phyloP scores from a whole-genome alignment of 148 eudicot genomes.

The Fagopyrum homotropicum region DNA sequence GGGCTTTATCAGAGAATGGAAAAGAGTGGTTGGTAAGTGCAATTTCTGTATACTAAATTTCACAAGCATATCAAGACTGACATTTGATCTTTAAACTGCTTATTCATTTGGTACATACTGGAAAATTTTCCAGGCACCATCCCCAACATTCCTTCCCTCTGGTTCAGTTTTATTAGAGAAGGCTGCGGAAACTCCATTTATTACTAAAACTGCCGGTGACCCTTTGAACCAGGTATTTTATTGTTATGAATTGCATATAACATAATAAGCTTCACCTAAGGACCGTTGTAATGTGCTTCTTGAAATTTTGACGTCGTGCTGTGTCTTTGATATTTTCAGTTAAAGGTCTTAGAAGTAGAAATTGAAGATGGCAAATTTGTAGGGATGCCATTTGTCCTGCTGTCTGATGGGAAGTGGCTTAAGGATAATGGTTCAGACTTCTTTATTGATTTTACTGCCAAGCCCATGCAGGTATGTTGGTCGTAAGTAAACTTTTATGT shows the following conservation, averaged over 20 bases:
- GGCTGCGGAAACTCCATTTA: constrained; percentile 65
- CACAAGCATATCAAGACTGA: background rate
- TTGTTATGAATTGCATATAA: background rate
- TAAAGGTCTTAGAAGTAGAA: constrained; percentile 58
- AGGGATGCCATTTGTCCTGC: constrained; percentile 93
- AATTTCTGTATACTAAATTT: background rate
- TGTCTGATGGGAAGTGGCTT: constrained; percentile 76
- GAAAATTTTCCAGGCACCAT: constrained; percentile 53
- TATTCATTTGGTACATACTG: constrained; percentile 5
- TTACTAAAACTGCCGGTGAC: constrained; percentile 35
- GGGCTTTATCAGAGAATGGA: constrained; percentile 73
- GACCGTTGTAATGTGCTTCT: background rate
- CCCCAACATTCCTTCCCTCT: constrained; percentile 57
- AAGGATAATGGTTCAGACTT: constrained; percentile 85
- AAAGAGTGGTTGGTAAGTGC: constrained; percentile 83
- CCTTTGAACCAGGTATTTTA: constrained; percentile 43
- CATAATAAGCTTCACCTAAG: background rate
- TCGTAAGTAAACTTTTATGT: background rate
- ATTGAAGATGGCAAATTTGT: constrained; percentile 54
- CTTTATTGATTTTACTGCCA: constrained; percentile 44
- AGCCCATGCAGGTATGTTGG: constrained; percentile 28
- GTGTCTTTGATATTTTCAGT: constrained; percentile 23
- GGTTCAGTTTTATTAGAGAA: constrained; percentile 54
- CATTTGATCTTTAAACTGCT: background rate
- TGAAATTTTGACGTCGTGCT: background rate